These are phyloP conservation scores for Hymenoscyphus fructigenus DNA, from an alignment of 2,329 filamentous ascomycete species.

Conservation along the genomic window DNA sequence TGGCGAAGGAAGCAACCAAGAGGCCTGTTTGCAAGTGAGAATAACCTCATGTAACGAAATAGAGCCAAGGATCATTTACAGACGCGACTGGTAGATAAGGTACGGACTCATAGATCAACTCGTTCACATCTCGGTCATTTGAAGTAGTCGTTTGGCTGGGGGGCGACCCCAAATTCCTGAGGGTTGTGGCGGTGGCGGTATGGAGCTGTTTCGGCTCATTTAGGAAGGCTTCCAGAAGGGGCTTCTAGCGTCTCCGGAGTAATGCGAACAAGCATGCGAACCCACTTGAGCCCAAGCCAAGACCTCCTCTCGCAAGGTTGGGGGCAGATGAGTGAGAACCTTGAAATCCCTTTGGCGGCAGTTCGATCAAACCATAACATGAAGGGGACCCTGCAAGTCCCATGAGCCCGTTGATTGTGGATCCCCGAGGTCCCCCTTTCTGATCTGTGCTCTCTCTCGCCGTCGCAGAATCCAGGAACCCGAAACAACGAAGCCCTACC, in stretches of 20 bases:
- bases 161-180: neutral
- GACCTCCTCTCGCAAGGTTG: neutral
- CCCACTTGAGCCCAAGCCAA: neutral
- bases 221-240: slow-evolving; percentile 1
- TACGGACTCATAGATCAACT: too few relatives aligned
- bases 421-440: neutral
- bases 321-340: neutral
- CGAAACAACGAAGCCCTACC: too few relatives aligned
- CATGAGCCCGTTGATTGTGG: neutral
- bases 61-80: neutral
- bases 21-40: neutral
- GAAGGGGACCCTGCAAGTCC: neutral
- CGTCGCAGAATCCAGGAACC: neutral
- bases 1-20: too few relatives aligned
- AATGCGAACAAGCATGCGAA: neutral
- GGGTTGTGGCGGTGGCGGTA: neutral
- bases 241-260: neutral
- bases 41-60: neutral
- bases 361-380: neutral
- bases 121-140: too few relatives aligned
- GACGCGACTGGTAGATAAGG: too few relatives aligned
- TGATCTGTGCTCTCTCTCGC: neutral
- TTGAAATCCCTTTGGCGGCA: neutral
- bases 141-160: too few relatives aligned
- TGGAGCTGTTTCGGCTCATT: neutral